Conservation (phyloP, 2,329 filamentous ascomycete species). For the Fusarium avenaceum region DNA sequence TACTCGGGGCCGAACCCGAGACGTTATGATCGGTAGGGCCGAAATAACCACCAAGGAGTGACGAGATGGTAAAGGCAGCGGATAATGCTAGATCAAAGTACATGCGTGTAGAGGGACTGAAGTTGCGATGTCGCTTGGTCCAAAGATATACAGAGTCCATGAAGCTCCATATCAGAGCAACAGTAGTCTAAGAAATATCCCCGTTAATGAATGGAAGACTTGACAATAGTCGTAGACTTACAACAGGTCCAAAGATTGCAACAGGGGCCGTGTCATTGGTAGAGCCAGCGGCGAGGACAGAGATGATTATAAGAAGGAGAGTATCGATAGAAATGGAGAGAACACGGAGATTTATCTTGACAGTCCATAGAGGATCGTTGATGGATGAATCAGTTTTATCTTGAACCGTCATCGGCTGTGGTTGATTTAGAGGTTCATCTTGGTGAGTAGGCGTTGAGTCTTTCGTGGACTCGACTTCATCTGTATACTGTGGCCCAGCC, state of each 20-base stretch:
- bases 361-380: conserved; percentile 9
- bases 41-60: conserved; percentile 11
- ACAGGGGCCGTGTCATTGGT: not conserved
- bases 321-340: conserved; percentile 29
- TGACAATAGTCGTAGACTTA: not conserved
- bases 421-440: not conserved
- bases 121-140: conserved; percentile 1
- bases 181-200: not conserved
- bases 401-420: not conserved
- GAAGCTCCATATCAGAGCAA: conserved; percentile 22
- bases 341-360: conserved; percentile 31
- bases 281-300: conserved; percentile 6
- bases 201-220: not conserved
- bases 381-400: not conserved
- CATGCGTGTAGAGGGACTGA: conserved; percentile 6
- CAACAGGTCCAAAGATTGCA: conserved; percentile 20
- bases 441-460: not conserved
- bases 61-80: conserved; percentile 5
- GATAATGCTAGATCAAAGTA: conserved; percentile 7
- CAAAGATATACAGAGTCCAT: conserved; percentile 19
- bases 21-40: conserved; percentile 8
- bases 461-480: not conserved
- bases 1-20: conserved; percentile 12
- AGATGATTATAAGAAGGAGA: conserved; percentile 23
- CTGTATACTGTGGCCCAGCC: conserved; percentile 3